Evolutionary conservation across 2,329 filamentous ascomycete genomes (phyloP).

Genomic region (Colletotrichum sp.): DNA sequence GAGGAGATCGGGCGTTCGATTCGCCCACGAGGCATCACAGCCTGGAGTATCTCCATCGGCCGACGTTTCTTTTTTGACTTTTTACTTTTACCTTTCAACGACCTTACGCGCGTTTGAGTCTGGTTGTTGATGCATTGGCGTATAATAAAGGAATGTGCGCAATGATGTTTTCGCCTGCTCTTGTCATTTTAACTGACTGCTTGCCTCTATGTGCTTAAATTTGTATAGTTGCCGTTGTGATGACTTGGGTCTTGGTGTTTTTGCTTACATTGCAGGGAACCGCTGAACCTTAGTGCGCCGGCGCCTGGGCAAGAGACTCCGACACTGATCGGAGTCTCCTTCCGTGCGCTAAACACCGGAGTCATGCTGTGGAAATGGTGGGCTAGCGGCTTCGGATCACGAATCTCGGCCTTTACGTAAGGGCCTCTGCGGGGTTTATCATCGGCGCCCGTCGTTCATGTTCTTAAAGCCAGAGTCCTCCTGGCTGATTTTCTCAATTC

Average conservation of each 20-base stretch:
- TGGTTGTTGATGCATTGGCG: background rate
- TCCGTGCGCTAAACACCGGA: background rate
- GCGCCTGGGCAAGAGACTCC: background rate
- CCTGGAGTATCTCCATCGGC: background rate
- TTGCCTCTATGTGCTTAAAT: background rate
- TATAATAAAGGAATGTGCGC: background rate
- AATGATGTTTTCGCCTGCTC: background rate
- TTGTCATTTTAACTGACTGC: background rate
- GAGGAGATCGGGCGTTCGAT: slow-evolving; percentile 21
- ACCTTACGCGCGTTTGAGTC: background rate
- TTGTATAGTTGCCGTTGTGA: rapidly evolving
- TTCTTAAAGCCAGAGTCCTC: background rate
- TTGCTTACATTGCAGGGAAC: background rate
- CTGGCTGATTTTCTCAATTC: background rate
- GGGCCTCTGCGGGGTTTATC: slow-evolving; percentile 3
- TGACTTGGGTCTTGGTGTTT: background rate
- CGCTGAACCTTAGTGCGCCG: background rate
- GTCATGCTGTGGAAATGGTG: slow-evolving; percentile 1
- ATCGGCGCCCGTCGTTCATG: background rate
- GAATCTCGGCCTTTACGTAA: slow-evolving; percentile 9
- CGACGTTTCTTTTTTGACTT: background rate
- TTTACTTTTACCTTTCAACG: background rate
- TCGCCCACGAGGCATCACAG: slow-evolving; percentile 12
- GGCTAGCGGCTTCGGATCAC: slow-evolving; percentile 5
- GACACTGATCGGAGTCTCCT: background rate